Conservation (phyloP, 2,329 filamentous ascomycete genomes). For the Xylariaceae sp. region DNA sequence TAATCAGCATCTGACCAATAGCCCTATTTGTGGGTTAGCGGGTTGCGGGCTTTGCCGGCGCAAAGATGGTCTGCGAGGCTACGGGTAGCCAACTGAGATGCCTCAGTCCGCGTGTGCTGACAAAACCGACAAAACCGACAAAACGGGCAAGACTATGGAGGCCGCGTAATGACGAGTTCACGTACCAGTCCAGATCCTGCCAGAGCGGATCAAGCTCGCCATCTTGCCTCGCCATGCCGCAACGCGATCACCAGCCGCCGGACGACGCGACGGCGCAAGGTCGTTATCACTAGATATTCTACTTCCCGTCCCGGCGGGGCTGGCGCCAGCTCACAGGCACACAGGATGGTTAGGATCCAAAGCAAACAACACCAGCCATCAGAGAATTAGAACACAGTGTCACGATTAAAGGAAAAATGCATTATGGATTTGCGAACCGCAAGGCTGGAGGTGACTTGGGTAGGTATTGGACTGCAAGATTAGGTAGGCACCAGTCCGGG, state of each 20-base stretch:
- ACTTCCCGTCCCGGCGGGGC: conserved; percentile 12
- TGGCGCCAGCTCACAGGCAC: conserved; percentile 3
- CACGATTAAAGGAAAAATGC: conserved; percentile 18
- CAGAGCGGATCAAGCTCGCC: conserved; percentile 59
- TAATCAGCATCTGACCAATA: conserved; percentile 73
- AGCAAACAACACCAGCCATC: conserved; percentile 22
- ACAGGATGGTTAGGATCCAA: conserved; percentile 7
- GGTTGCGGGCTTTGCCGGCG: conserved; percentile 15
- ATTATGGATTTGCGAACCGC: conserved; percentile 9
- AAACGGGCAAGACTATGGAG: no score
- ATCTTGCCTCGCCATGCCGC: conserved; percentile 41
- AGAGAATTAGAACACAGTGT: conserved; percentile 17
- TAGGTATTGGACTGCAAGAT: no score
- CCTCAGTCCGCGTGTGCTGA: not conserved
- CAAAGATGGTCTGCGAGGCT: conserved; percentile 7
- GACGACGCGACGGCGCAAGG: conserved; percentile 26
- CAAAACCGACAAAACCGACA: not conserved
- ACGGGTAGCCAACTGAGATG: not conserved
- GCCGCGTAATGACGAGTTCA: conserved; percentile 19
- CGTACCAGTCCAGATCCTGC: conserved; percentile 73
- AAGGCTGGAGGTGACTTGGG: conserved; percentile 1
- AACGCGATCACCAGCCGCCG: conserved; percentile 16
- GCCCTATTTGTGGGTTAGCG: conserved; percentile 47
- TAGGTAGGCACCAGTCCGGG: no score
- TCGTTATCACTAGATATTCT: conserved; percentile 11